phyloP scores from a whole-genome alignment of 108 stramenopile genomes.

The Thalassiosira profunda region DNA sequence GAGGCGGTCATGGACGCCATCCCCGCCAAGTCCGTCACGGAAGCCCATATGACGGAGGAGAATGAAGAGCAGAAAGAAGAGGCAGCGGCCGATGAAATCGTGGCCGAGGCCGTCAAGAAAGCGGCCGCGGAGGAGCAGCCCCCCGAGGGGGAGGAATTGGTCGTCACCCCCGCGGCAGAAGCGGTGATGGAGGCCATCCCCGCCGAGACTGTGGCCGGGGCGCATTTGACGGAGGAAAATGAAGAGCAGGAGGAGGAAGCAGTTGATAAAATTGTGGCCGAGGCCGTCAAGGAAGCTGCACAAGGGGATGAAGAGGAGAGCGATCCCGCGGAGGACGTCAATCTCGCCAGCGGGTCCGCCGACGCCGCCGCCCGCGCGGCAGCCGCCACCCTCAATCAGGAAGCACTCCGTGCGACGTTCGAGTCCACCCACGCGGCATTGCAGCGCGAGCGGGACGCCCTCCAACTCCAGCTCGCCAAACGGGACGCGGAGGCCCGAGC shows the following conservation, averaged over 20 bases:
- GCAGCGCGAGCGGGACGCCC: conserved; percentile 33
- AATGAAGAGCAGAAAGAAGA: not conserved
- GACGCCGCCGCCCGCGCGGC: conserved; percentile 24
- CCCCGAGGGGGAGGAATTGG: not conserved
- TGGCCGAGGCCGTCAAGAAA: not conserved
- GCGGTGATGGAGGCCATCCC: not conserved
- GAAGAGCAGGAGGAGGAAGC: not conserved
- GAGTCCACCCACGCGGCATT: conserved; percentile 26
- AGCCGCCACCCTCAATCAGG: conserved; percentile 23
- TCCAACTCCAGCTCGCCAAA: conserved; percentile 4
- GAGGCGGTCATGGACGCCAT: not conserved
- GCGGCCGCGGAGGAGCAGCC: not conserved
- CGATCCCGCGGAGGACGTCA: not conserved
- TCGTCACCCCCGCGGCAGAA: not conserved
- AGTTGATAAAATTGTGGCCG: not conserved
- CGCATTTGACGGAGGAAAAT: not conserved
- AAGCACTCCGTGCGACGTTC: conserved; percentile 35
- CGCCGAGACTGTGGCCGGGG: not conserved
- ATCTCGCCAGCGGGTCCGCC: conserved; percentile 2
- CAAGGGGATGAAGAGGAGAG: conserved; percentile 8
- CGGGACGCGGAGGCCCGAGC: not conserved
- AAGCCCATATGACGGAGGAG: not conserved
- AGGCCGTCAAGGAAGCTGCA: not conserved
- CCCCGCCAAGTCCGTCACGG: not conserved
- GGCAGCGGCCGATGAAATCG: not conserved